Conservation (phyloP, 345 rosid species). For the Eutrema heterophyllum region DNA sequence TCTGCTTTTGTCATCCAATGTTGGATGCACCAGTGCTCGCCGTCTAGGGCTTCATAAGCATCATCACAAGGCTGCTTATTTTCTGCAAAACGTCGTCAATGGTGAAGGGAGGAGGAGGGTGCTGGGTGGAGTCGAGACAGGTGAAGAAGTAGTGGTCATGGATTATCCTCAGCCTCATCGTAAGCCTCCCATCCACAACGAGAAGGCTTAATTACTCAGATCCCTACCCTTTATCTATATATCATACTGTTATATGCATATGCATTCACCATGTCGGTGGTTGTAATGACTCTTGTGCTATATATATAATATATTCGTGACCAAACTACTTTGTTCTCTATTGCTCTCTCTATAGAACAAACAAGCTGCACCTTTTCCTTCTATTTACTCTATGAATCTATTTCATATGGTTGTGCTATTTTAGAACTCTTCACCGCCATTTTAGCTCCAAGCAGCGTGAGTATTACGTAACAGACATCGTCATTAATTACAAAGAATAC, state of each 20-base stretch:
- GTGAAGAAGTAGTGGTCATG: slow-evolving; percentile 50
- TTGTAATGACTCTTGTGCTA: slow-evolving; percentile 29
- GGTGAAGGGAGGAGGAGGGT: slow-evolving; percentile 21
- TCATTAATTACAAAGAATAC: slow-evolving; percentile 6
- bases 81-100: background rate
- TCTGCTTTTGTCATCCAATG: slow-evolving; percentile 23
- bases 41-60: slow-evolving; percentile 17
- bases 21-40: slow-evolving; percentile 18
- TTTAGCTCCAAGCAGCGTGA: background rate
- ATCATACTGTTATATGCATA: slow-evolving; percentile 20
- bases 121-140: slow-evolving; percentile 27
- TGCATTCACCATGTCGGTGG: slow-evolving; percentile 34
- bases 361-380: background rate
- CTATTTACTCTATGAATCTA: background rate
- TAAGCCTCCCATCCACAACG: slow-evolving; percentile 94
- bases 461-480: background rate
- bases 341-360: background rate
- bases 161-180: slow-evolving; percentile 88
- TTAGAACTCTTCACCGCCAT: background rate
- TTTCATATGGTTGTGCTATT: background rate
- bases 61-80: slow-evolving; percentile 22
- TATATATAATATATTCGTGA: slow-evolving; percentile 2
- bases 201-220: slow-evolving; percentile 36
- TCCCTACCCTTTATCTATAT: background rate
- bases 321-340: background rate